Evolutionary conservation across 805 yeast genomes (phyloP), one percentile per base, ranked within the genome.

Genomic region (Wickerhamiella sorbophila): DNA sequence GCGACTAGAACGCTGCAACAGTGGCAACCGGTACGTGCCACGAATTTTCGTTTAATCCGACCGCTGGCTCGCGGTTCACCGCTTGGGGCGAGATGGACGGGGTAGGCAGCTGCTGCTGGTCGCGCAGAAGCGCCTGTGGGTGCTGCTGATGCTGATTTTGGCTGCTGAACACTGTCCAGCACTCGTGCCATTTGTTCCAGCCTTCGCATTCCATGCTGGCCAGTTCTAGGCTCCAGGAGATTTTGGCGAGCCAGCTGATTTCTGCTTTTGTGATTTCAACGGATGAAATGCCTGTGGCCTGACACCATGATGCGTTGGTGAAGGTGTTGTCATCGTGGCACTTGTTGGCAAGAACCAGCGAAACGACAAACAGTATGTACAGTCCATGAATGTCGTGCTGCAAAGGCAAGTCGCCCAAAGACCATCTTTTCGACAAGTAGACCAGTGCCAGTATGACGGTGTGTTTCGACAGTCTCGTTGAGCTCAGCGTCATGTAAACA

Each of bases 291-390:
- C 93, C 93, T 4, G 95, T 82, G n/a, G 96, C 97, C 47, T 85
- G 86, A 33, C 85, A 74, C 98, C 98, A 88, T 5, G 95, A 84
- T 55, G 77, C 78, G 64, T 88, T 88, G 46, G 94, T 85, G 58
- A 88, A 88, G 22, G 96, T 88, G 63, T 88, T 86, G 64, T 88
- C 98, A 62, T 88, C 97, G 58, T 87, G 85, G 60, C 85, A 84
- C 64, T 88, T 88, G 66, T 88, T 88, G 37, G 95, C 94, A 47
- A 88, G 66, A 31, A 88, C 74, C 35, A 88, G 68, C 2, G 93
- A 71, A 17, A 80, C 68, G 34, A 79, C 75, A 33, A 85, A 59
- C 57, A 65, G 70, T 36, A 48, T 41, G 17, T 48, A 47, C 15
- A 27, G 35, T 17, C 37, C 29, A 32, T 45, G 65, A 53, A 46